These are phyloP conservation scores for Ascobolus immersus DNA, from an alignment of 495 filamentous ascomycete species.

Conservation along the genomic window DNA sequence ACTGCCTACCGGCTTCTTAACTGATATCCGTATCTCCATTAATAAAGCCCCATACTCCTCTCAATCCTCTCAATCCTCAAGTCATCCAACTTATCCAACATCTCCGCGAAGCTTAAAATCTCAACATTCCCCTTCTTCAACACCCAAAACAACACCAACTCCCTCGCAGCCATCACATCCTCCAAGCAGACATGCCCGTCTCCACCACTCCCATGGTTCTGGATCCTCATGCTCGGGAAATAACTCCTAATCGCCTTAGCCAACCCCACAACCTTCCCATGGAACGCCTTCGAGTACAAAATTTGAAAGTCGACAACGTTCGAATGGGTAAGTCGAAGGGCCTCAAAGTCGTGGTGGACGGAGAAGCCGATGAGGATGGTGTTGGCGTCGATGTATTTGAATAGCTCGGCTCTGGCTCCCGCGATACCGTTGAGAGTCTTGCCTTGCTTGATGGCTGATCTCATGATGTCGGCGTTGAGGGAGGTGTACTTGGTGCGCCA, in stretches of 20 bases:
- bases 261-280: slow-evolving; percentile 8
- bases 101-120: too few relatives aligned
- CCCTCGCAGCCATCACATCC: slow-evolving; percentile 20
- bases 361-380: slow-evolving; percentile 25
- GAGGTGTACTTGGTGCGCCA: slow-evolving; percentile 21
- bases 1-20: too few relatives aligned
- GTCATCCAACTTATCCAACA: too few relatives aligned
- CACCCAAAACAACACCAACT: slow-evolving; percentile 21
- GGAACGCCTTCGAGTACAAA: slow-evolving; percentile 6
- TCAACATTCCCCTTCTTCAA: too few relatives aligned
- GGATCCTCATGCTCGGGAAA: too few relatives aligned
- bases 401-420: slow-evolving; percentile 19
- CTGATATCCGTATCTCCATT: too few relatives aligned
- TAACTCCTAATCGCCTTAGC: slow-evolving; percentile 12
- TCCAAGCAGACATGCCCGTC: slow-evolving; percentile 20
- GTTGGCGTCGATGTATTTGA: slow-evolving; percentile 18
- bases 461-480: slow-evolving; percentile 15
- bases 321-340: slow-evolving; percentile 21
- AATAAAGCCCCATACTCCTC: too few relatives aligned
- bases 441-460: slow-evolving; percentile 13
- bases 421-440: slow-evolving; percentile 20
- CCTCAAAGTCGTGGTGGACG: slow-evolving; percentile 21
- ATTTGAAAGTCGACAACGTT: slow-evolving; percentile 20
- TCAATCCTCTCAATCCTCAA: too few relatives aligned
- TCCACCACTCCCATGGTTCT: slow-evolving; percentile 16